These are phyloP conservation scores for barrel medic (Medicago truncatula) DNA, from an alignment of 306 rosid genomes.

Conservation along the genomic window DNA sequence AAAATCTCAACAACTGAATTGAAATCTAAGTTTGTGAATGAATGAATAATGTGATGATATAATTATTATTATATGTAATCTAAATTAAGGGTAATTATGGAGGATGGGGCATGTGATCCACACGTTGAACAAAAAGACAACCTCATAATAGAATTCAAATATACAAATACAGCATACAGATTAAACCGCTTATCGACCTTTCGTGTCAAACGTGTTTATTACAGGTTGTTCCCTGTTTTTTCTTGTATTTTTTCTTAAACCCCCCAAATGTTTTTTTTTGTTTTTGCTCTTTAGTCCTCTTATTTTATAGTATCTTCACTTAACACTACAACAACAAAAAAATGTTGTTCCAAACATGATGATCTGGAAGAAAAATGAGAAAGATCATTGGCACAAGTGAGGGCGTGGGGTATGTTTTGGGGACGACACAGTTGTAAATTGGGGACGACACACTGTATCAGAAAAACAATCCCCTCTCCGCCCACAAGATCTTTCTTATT, in stretches of 20 bases:
- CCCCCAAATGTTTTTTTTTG: background rate
- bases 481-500: too few species aligned
- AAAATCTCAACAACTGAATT: background rate
- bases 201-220: background rate
- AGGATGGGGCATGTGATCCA: background rate
- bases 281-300: background rate
- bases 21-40: background rate
- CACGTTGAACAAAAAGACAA: background rate
- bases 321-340: too few species aligned
- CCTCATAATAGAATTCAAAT: background rate
- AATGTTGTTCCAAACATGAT: too few species aligned
- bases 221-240: background rate
- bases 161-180: background rate
- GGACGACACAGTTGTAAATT: too few species aligned
- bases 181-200: background rate
- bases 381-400: too few species aligned
- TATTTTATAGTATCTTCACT: too few species aligned
- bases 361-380: too few species aligned
- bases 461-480: too few species aligned
- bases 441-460: too few species aligned
- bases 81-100: background rate
- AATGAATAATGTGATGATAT: background rate
- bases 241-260: background rate
- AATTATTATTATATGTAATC: background rate
- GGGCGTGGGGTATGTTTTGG: too few species aligned